Percentiles rank a stretch among this genome's conserved stretches.
These are phyloP conservation scores for Scedosporium apiospermum DNA, from an alignment of 2,329 filamentous ascomycete genomes.

Conservation along the genomic window DNA sequence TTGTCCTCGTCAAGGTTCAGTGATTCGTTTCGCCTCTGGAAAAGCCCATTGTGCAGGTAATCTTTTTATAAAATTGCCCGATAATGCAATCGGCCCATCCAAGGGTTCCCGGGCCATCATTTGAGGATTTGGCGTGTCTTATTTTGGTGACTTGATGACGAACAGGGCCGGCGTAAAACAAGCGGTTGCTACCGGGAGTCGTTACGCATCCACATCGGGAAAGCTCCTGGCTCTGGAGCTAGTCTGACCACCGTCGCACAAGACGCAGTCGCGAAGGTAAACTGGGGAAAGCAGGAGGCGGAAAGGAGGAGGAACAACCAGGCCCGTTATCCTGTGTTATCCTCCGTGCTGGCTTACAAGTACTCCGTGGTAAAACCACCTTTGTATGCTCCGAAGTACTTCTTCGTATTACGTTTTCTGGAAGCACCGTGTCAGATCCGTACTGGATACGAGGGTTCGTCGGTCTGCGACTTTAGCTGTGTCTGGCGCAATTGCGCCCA, in stretches of 20 bases:
- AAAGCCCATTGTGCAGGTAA: too few relatives aligned
- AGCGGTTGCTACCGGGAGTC: background rate
- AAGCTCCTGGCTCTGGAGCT: background rate
- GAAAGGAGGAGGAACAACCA: background rate
- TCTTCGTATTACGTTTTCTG: background rate
- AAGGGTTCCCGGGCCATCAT: too few relatives aligned
- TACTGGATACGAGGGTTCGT: background rate
- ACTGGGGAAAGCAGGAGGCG: background rate
- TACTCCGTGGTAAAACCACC: too few relatives aligned
- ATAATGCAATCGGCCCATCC: background rate
- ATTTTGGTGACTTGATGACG: background rate
- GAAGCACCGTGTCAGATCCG: background rate
- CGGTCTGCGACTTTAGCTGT: background rate
- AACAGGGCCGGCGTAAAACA: background rate
- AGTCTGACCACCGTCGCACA: background rate
- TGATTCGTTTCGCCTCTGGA: too few relatives aligned
- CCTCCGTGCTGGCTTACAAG: background rate
- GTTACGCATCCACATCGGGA: background rate
- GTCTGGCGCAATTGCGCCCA: background rate
- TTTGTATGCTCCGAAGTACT: background rate
- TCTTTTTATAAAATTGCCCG: background rate
- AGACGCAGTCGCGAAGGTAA: background rate
- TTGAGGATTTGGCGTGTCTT: background rate
- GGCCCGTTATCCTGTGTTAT: background rate
- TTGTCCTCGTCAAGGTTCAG: too few relatives aligned